Evolutionary conservation across 768 basidiomycete genomes (phyloP).

Genomic region (Fomitopsis pulvina): DNA sequence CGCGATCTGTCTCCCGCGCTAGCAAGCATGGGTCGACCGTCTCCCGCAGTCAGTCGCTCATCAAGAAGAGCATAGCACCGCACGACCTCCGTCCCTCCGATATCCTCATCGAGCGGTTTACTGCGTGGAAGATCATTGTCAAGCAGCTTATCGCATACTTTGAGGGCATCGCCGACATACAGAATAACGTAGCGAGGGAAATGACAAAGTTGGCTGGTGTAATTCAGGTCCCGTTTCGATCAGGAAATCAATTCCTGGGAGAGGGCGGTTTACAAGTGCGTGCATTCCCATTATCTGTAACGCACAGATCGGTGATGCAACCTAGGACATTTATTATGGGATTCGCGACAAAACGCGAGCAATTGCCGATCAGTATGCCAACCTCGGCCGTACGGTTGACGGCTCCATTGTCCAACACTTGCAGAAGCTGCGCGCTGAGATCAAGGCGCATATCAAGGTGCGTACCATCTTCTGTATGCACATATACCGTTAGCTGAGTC

Average conservation of each 20-base stretch:
- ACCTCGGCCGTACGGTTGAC: slow-evolving; percentile 93
- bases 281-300: background rate
- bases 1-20: slow-evolving; percentile 65
- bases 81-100: slow-evolving; percentile 91
- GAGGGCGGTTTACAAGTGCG: slow-evolving; percentile 86
- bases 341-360: slow-evolving; percentile 90
- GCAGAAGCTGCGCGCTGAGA: slow-evolving; percentile 89
- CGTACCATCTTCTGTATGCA: slow-evolving; percentile 6
- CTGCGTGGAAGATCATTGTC: slow-evolving; percentile 94
- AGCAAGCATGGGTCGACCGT: slow-evolving; percentile 58
- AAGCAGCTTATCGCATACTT: slow-evolving; percentile 95
- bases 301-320: too few species aligned
- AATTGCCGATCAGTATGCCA: slow-evolving; percentile 95
- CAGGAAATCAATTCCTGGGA: slow-evolving; percentile 97
- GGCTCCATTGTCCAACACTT: slow-evolving; percentile 97
- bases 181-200: slow-evolving; percentile 91
- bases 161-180: slow-evolving; percentile 80
- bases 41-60: slow-evolving; percentile 78
- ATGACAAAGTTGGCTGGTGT: slow-evolving; percentile 90
- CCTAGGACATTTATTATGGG: slow-evolving; percentile 83
- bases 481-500: background rate
- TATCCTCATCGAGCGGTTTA: slow-evolving; percentile 91
- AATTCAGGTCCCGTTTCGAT: slow-evolving; percentile 94
- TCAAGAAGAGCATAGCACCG: slow-evolving; percentile 90
- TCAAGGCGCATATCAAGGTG: slow-evolving; percentile 97